These are phyloP conservation scores for Tricholoma terreum DNA, from an alignment of 768 basidiomycete species.

Conservation along the genomic window DNA sequence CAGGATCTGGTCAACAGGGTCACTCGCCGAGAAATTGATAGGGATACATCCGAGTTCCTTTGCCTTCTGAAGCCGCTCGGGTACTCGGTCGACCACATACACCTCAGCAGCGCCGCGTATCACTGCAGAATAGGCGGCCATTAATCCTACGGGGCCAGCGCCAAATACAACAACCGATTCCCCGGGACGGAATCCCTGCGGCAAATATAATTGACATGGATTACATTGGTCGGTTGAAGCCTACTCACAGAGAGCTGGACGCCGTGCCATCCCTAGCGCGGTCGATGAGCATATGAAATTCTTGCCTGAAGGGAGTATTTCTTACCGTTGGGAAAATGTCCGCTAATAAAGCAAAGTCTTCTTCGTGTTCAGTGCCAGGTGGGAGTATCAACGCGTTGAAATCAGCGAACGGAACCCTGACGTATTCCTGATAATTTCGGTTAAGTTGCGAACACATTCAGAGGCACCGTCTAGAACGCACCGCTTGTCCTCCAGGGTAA, in stretches of 20 bases:
- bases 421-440: constrained; percentile 39
- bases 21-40: constrained; percentile 45
- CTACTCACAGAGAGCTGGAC: constrained; percentile 41
- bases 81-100: constrained; percentile 55
- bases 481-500: constrained; percentile 52
- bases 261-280: constrained; percentile 47
- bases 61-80: constrained; percentile 50
- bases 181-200: constrained; percentile 46
- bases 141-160: constrained; percentile 52
- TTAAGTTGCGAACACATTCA: neutral
- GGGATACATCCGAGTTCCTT: constrained; percentile 50
- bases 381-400: constrained; percentile 54
- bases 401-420: constrained; percentile 55
- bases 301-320: neutral
- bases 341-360: constrained; percentile 52
- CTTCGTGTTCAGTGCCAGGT: constrained; percentile 50
- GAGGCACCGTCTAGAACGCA: constrained; percentile 13
- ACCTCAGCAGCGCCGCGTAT: constrained; percentile 51
- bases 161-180: constrained; percentile 54
- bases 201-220: neutral
- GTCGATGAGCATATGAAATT: neutral
- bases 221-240: neutral
- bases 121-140: constrained; percentile 55
- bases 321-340: constrained; percentile 54
- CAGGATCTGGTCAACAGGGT: constrained; percentile 48